Percentiles rank a stretch among this genome's conserved stretches.
Conservation (phyloP, 805 yeast species). For the Candida methanosorbosa region DNA sequence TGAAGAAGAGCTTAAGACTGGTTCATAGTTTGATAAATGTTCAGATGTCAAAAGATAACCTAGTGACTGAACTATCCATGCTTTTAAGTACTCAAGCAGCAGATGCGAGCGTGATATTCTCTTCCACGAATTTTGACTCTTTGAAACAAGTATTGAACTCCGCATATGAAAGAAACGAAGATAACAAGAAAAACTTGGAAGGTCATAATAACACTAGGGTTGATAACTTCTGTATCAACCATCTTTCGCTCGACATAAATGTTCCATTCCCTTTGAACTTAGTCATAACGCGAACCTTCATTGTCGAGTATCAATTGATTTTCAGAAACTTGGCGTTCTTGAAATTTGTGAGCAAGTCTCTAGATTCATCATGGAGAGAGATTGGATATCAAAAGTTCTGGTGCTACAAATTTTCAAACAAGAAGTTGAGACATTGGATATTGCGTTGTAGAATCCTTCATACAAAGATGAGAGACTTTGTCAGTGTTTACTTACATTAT, state of each 20-base stretch:
- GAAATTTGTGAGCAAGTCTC: slow-evolving; percentile 49
- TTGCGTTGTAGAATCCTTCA: slow-evolving; percentile 47
- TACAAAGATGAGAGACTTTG: slow-evolving; percentile 45
- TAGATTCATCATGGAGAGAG: slow-evolving; percentile 67
- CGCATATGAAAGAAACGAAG: slow-evolving; percentile 3
- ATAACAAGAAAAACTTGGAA: slow-evolving; percentile 8
- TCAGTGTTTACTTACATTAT: slow-evolving; percentile 47
- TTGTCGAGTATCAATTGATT: slow-evolving; percentile 71
- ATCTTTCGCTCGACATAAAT: slow-evolving; percentile 45
- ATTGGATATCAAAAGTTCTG: slow-evolving; percentile 58
- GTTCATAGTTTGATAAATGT: slow-evolving; percentile 11
- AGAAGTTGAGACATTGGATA: slow-evolving; percentile 43
- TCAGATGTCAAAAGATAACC: slow-evolving; percentile 10
- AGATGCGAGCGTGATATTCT: slow-evolving; percentile 43
- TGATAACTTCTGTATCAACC: slow-evolving; percentile 37
- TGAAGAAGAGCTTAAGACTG: not conserved
- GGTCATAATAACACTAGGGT: slow-evolving; percentile 24
- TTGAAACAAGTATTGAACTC: slow-evolving; percentile 35
- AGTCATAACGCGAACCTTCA: slow-evolving; percentile 57
- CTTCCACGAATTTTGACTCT: slow-evolving; percentile 33
- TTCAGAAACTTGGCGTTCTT: slow-evolving; percentile 62
- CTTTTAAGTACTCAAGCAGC: slow-evolving; percentile 46
- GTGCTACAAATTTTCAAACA: slow-evolving; percentile 40
- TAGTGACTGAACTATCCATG: slow-evolving; percentile 29
- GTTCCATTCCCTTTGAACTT: slow-evolving; percentile 86